Conservation (phyloP, 2,329 filamentous ascomycete species). For the Macrophomina tecta region DNA sequence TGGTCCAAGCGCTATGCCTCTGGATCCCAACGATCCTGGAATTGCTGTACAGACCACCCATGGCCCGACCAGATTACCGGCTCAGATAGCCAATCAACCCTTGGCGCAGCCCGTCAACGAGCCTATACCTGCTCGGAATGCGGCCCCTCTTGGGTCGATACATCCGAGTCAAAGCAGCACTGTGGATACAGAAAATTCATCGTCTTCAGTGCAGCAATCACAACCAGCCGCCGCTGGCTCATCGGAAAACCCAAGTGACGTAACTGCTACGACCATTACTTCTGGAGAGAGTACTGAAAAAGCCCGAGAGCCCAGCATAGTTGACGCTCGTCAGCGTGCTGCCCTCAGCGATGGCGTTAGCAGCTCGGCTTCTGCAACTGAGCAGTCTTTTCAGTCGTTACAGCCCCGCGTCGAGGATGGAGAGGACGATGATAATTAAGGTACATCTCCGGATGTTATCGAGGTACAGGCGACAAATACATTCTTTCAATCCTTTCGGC, state of each 20-base stretch:
- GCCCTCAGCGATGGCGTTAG: neutral
- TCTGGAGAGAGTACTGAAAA: neutral
- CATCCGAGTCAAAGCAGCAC: neutral
- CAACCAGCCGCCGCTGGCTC: neutral
- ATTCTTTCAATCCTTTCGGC: neutral
- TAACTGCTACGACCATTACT: neutral
- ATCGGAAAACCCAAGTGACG: neutral
- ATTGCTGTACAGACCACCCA: neutral
- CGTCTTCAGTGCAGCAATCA: neutral
- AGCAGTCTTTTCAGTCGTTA: neutral
- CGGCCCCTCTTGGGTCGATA: neutral
- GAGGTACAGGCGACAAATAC: neutral
- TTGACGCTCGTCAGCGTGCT: neutral
- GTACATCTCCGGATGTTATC: neutral
- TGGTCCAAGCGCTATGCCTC: neutral
- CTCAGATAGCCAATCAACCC: neutral
- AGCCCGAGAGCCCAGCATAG: neutral
- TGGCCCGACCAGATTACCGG: neutral
- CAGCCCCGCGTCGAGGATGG: slow-evolving; percentile 23
- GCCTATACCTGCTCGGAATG: neutral
- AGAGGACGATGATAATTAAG: slow-evolving; percentile 15
- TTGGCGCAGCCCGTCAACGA: neutral
- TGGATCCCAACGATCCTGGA: neutral
- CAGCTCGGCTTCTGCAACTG: neutral
- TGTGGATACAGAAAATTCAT: neutral